A percentile compares a stretch with the other conserved stretches of the same genome.
phyloP scores from a whole-genome alignment of 1,284 basidiomycete species.

The Tremellales sp. region DNA sequence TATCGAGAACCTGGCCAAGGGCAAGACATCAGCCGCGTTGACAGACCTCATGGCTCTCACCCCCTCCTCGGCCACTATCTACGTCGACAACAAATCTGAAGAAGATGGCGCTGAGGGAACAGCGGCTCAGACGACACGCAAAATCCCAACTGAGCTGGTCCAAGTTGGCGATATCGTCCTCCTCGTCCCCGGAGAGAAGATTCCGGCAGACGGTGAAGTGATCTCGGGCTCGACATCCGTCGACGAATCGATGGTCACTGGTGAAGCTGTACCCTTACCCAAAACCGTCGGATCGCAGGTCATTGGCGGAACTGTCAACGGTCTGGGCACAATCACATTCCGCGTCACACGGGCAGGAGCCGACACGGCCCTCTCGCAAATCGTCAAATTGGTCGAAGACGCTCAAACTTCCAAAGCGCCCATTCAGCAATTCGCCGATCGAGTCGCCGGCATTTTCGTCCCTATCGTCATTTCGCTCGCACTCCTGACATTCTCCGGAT shows the following conservation, averaged over 20 bases:
- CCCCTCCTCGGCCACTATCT: slow-evolving; percentile 92
- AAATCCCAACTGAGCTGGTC: slow-evolving; percentile 88
- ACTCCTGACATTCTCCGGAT: slow-evolving; percentile 72
- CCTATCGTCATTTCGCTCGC: slow-evolving; percentile 84
- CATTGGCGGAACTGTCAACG: slow-evolving; percentile 96
- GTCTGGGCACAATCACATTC: slow-evolving; percentile 93
- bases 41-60: slow-evolving; percentile 93
- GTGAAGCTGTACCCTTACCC: slow-evolving; percentile 84
- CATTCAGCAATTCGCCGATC: slow-evolving; percentile 95
- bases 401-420: slow-evolving; percentile 98
- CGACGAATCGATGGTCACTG: slow-evolving; percentile 96
- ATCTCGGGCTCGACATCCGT: slow-evolving; percentile 78
- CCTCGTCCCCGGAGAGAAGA: slow-evolving; percentile 91
- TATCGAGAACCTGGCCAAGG: slow-evolving; percentile 95
- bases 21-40: slow-evolving; percentile 91
- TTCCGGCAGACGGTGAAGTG: slow-evolving; percentile 92
- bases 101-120: slow-evolving; percentile 53
- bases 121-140: slow-evolving; percentile 67
- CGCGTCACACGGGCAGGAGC: slow-evolving; percentile 89
- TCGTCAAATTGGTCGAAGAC: slow-evolving; percentile 94
- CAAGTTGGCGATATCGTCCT: slow-evolving; percentile 93
- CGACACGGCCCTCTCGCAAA: slow-evolving; percentile 92
- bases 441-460: slow-evolving; percentile 91
- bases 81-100: slow-evolving; percentile 54
- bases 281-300: slow-evolving; percentile 79